phyloP scores from a whole-genome alignment of 2,329 filamentous ascomycete species.

The Elsinoe batatas region DNA sequence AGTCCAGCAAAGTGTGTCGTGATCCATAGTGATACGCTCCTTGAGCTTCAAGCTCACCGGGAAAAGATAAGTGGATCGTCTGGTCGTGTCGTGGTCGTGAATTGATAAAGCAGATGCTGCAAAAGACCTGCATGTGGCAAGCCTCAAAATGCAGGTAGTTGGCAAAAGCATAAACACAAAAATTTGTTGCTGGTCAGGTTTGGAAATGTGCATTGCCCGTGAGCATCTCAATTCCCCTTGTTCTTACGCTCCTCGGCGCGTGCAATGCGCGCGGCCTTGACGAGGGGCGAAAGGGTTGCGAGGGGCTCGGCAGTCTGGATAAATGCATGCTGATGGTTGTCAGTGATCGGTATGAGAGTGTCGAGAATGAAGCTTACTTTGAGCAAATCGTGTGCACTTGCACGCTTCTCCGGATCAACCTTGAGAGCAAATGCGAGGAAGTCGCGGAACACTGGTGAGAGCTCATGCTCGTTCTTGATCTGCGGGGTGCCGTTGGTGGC shows the following conservation, averaged over 20 bases:
- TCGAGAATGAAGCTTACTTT: slow-evolving; percentile 53
- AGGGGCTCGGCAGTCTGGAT: slow-evolving; percentile 44
- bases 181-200: background rate
- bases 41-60: background rate
- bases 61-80: background rate
- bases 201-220: background rate
- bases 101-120: background rate
- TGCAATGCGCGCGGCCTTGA: slow-evolving; percentile 74
- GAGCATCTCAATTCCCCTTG: slow-evolving; percentile 30
- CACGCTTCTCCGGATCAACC: slow-evolving; percentile 94
- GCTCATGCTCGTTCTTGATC: slow-evolving; percentile 83
- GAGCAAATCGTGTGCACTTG: slow-evolving; percentile 85
- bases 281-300: slow-evolving; percentile 71
- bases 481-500: slow-evolving; percentile 91
- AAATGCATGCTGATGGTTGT: slow-evolving; percentile 35
- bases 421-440: slow-evolving; percentile 89
- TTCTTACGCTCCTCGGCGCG: slow-evolving; percentile 62
- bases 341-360: slow-evolving; percentile 8
- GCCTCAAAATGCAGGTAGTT: background rate
- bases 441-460: slow-evolving; percentile 76
- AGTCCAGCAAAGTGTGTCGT: slow-evolving; percentile 1
- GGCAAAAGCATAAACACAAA: slow-evolving; percentile 7
- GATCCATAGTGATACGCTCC: background rate
- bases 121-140: background rate
- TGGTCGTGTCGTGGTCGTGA: slow-evolving; percentile 8